Conservation (phyloP, 768 basidiomycete genomes). For the button mushroom (Agaricus bisporus) region DNA sequence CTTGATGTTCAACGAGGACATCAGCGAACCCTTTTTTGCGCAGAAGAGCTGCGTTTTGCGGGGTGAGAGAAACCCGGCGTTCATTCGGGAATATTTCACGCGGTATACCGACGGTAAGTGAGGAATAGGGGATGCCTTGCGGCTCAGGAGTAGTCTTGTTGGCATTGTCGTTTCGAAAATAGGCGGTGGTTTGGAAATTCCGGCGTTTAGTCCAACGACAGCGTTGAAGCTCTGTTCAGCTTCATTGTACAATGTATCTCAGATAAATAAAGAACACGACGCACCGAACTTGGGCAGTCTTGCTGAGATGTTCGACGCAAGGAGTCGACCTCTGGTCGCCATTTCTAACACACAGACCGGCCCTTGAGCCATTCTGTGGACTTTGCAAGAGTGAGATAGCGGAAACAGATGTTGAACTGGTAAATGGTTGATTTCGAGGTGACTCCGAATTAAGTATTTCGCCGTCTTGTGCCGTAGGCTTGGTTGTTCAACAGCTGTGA, state of each 20-base stretch:
- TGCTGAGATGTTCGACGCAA: slow-evolving; percentile 9
- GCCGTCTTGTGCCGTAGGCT: slow-evolving; percentile 1
- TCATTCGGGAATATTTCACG: slow-evolving; percentile 74
- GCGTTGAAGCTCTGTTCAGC: not conserved
- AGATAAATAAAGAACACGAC: not conserved
- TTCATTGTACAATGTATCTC: not conserved
- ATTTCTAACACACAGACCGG: slow-evolving; percentile 22
- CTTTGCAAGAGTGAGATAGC: slow-evolving; percentile 8
- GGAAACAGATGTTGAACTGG: slow-evolving; percentile 10
- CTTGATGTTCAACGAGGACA: slow-evolving; percentile 68
- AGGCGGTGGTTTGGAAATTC: slow-evolving; percentile 25
- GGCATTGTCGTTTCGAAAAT: slow-evolving; percentile 20
- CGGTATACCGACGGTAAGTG: slow-evolving; percentile 71
- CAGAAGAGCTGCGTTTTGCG: slow-evolving; percentile 67
- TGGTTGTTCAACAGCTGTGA: not conserved
- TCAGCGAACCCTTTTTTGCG: slow-evolving; percentile 78
- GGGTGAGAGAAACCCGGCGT: slow-evolving; percentile 75
- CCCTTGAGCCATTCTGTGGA: slow-evolving; percentile 25
- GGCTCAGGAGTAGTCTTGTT: slow-evolving; percentile 21
- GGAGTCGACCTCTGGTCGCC: slow-evolving; percentile 18
- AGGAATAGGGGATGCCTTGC: slow-evolving; percentile 55
- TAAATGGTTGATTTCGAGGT: slow-evolving; percentile 1
- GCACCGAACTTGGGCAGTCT: slow-evolving; percentile 6
- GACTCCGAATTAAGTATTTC: not conserved
- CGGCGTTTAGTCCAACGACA: slow-evolving; percentile 22